Base-by-base conservation (phyloP, 352 stramenopile genomes). In the Phytopythium cucurbitacearum region DNA sequence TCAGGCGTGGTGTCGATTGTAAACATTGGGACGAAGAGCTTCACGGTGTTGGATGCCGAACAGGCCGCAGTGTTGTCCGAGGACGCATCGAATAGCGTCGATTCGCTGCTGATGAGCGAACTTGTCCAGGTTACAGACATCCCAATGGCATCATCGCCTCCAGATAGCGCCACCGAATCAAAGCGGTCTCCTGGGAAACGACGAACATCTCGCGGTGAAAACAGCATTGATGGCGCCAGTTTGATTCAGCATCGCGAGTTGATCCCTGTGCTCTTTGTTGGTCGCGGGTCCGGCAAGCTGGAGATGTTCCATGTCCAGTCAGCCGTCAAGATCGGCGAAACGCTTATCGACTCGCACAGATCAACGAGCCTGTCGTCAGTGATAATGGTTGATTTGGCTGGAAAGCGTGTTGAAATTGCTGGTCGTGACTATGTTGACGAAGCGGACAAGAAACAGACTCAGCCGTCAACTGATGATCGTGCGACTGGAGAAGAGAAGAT, bases 301-400 rank as follows among this genome's bases (percentile, higher is more conserved):
- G 77, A 93, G 53, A 81, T 90, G 70, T 93, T 80, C 41, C 76
- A 93, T 52, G 52, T 90, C 2, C 69, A 87, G 15, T 76, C 80
- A 3, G 72, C 74, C 7, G 79, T 60, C 46, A 90, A 90, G 50
- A 85, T 90, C 43, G 76, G 67, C 33, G 75, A 87, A 65, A 83
- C 60, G 9, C 45, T 87, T 0, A 64, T 87, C 4, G 76, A 90
- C 62, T 46, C 51, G 0, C 45, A 72, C 21, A 84, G 77, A 45
- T 32, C 54, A 0, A 61, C 58, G 9, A 57, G 67, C 28, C 55
- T 90, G n/a, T 79, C 74, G 6, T 85, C 76, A 13, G 69, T 88
- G 13, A 71, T 88, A 43, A 81, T 88, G 74, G 55, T 90, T 16
- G 71, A 85, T 42, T 47, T 62, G 2, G 57, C 73, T 44, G 80